Conservation (phyloP, 305 asterid species). For the Fraxinus angustifolia region DNA sequence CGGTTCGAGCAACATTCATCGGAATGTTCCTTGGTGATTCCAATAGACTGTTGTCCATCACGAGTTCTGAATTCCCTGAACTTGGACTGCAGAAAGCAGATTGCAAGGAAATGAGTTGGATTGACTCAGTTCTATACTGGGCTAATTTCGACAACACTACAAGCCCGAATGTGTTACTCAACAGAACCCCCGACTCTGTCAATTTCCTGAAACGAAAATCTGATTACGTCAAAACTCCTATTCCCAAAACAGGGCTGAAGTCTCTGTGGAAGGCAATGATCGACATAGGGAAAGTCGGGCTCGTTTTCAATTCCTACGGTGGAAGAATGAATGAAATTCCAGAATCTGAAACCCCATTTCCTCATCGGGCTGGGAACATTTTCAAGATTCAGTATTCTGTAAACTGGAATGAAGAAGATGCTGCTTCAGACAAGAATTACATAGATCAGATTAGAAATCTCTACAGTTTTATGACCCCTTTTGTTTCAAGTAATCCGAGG, state of each 20-base stretch:
- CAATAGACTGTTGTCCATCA: constrained; percentile 21
- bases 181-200: constrained; percentile 32
- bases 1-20: constrained; percentile 41
- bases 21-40: constrained; percentile 45
- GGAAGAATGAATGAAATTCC: constrained; percentile 48
- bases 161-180: constrained; percentile 28
- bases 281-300: constrained; percentile 36
- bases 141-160: constrained; percentile 38
- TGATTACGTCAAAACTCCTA: constrained; percentile 52
- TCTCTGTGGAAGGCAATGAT: constrained; percentile 32
- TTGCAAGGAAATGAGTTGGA: constrained; percentile 57
- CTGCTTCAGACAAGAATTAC: constrained; percentile 28
- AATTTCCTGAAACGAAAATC: constrained; percentile 53
- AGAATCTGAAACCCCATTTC: constrained; percentile 44
- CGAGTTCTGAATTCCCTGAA: constrained; percentile 32
- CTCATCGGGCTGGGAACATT: constrained; percentile 54
- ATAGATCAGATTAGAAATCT: constrained; percentile 30
- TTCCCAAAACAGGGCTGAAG: constrained; percentile 29
- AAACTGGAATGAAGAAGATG: constrained; percentile 45
- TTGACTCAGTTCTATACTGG: constrained; percentile 50
- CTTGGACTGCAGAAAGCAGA: constrained; percentile 33
- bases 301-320: constrained; percentile 57
- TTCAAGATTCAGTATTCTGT: constrained; percentile 55
- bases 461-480: constrained; percentile 51
- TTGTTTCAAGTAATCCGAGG: constrained; percentile 49